phyloP scores from a whole-genome alignment of 768 basidiomycete species.

The Candolleomyces aberdarensis region DNA sequence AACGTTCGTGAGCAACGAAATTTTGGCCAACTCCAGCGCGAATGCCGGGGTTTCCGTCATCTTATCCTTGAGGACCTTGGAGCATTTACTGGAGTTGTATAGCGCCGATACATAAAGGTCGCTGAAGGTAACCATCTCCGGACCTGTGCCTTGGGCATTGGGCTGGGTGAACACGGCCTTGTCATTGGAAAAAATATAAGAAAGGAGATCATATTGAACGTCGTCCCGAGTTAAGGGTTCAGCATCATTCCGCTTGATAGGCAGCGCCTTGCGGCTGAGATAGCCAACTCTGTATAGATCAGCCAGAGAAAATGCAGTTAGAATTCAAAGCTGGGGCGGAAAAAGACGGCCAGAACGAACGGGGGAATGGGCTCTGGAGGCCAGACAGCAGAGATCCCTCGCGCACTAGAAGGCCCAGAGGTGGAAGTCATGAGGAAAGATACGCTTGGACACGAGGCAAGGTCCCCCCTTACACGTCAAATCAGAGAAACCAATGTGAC shows the following conservation, averaged over 20 bases:
- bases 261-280: slow-evolving; percentile 66
- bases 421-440: slow-evolving; percentile 47
- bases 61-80: slow-evolving; percentile 85
- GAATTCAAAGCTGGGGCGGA: slow-evolving; percentile 5
- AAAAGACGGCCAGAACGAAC: slow-evolving; percentile 31
- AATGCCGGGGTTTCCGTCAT: slow-evolving; percentile 81
- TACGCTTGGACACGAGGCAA: slow-evolving; percentile 32
- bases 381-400: slow-evolving; percentile 33
- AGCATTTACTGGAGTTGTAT: slow-evolving; percentile 79
- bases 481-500: slow-evolving; percentile 17
- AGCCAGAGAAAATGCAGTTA: slow-evolving; percentile 10
- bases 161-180: slow-evolving; percentile 59
- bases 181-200: slow-evolving; percentile 72
- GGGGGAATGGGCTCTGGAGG: slow-evolving; percentile 50
- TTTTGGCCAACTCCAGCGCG: slow-evolving; percentile 76
- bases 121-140: slow-evolving; percentile 64
- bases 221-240: slow-evolving; percentile 82
- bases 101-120: slow-evolving; percentile 83
- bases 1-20: slow-evolving; percentile 83
- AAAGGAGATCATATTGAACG: slow-evolving; percentile 82
- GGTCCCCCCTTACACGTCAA: slow-evolving; percentile 20
- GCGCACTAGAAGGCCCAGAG: slow-evolving; percentile 28
- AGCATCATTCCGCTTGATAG: slow-evolving; percentile 80
- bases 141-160: slow-evolving; percentile 40
- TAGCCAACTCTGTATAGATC: slow-evolving; percentile 45